Evolutionary conservation across 805 yeast genomes (phyloP).

Genomic region (Saturnispora zaruensis): DNA sequence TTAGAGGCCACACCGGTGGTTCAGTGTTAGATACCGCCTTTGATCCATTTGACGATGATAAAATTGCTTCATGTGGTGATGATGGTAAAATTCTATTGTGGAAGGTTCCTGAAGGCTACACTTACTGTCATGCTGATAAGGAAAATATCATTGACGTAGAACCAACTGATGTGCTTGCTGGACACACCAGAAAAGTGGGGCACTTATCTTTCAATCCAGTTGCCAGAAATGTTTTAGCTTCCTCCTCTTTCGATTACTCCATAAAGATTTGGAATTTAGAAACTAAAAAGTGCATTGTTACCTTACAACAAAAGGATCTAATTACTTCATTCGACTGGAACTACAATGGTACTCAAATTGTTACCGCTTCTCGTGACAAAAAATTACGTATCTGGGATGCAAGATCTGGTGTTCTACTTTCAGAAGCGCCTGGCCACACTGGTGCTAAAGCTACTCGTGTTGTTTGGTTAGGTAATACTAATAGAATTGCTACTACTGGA

Average conservation of each 20-base stretch:
- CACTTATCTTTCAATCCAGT: slow-evolving; percentile 85
- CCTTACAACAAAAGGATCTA: slow-evolving; percentile 79
- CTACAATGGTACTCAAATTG: slow-evolving; percentile 78
- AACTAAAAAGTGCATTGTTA: slow-evolving; percentile 58
- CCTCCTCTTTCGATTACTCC: slow-evolving; percentile 83
- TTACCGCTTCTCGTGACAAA: slow-evolving; percentile 87
- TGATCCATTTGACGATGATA: slow-evolving; percentile 77
- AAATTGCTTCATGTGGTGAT: slow-evolving; percentile 73
- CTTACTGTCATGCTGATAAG: slow-evolving; percentile 48
- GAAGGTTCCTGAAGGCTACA: slow-evolving; percentile 78
- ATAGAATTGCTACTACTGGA: slow-evolving; percentile 88
- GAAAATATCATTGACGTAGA: slow-evolving; percentile 56
- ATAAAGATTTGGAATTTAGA: slow-evolving; percentile 87
- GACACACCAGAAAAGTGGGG: slow-evolving; percentile 93
- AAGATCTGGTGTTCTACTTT: slow-evolving; percentile 59
- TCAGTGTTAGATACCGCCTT: slow-evolving; percentile 93
- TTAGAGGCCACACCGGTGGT: slow-evolving; percentile 94
- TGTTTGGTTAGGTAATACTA: slow-evolving; percentile 81
- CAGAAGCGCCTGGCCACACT: slow-evolving; percentile 83
- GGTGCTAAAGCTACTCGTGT: slow-evolving; percentile 91
- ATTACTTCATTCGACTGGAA: slow-evolving; percentile 91
- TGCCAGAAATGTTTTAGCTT: slow-evolving; percentile 78
- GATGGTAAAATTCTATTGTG: slow-evolving; percentile 76
- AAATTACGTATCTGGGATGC: slow-evolving; percentile 87
- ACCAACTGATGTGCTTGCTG: slow-evolving; percentile 63